Base-by-base conservation (phyloP, 208 protist genomes). In the Trypanosoma vivax region DNA sequence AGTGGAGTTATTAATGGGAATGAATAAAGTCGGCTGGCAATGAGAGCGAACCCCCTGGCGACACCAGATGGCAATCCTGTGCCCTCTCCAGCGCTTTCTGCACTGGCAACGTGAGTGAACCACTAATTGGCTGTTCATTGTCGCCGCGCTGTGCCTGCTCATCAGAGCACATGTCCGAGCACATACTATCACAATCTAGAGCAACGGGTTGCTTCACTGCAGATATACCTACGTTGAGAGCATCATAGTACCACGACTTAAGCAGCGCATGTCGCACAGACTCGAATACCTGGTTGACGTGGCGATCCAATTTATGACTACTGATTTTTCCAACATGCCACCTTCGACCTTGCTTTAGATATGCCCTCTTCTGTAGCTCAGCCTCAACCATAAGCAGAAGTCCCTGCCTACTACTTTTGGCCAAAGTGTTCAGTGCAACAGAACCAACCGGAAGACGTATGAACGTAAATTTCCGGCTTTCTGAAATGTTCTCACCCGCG, bases 401-500 rank as follows among this genome's bases (percentile, higher is more conserved):
- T 5, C 38, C 3, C 29, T 47, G 4, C 35, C 19, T 43, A 24
- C 13, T 19, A 21, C 28, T 21, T 25, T 28, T 6, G 24, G 14
- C 23, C 2, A 53, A 43, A 7, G 33, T 45, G 30, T 51, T 27
- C 35, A 48, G 14, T 6, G 47, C 38, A 18, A 30, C 21, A 35
- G 7, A 14, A 30, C 47, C 46, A 48, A 62, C 16, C 24, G 56
- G 56, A 21, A 62, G 28, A 29, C 56, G 56, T n/a, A 62, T 30
- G 38, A 62, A 54, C 21, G 41, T 14, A 48, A 62, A 59, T 16
- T 37, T 48, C 21, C 42, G 50, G 18, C n/a, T 50, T 38, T 65
- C 16, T 19, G 40, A 53, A 11, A 30, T 43, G 18, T 50, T 27
- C 7, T 33, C 9, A 28, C 42, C 52, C 5, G 51, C 51, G 18